Evolutionary conservation across 2,329 filamentous ascomycete species (phyloP).

Genomic region (Trichoderma oligosporum): DNA sequence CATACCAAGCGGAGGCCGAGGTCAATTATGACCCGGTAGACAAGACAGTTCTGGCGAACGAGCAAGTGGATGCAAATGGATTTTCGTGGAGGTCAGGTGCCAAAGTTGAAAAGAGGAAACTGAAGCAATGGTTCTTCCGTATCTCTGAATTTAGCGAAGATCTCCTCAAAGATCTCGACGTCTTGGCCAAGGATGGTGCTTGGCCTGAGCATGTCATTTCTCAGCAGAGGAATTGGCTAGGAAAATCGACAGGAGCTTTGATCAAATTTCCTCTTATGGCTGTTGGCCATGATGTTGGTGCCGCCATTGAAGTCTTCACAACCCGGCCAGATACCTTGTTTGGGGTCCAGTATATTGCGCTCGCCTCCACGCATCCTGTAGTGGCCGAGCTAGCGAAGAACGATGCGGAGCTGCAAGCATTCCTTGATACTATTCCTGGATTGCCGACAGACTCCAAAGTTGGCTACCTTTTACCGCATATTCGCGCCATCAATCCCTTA

Average conservation of each 20-base stretch:
- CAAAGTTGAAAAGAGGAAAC: conserved; percentile 70
- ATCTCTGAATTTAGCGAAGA: conserved; percentile 76
- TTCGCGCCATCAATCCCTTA: conserved; percentile 64
- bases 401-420: conserved; percentile 61
- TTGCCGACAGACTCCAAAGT: conserved; percentile 55
- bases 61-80: conserved; percentile 85
- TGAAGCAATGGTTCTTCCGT: conserved; percentile 87
- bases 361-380: conserved; percentile 69
- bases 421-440: conserved; percentile 60
- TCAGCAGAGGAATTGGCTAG: conserved; percentile 87
- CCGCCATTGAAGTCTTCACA: conserved; percentile 70
- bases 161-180: conserved; percentile 66
- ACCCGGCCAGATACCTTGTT: conserved; percentile 84
- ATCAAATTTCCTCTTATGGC: conserved; percentile 64
- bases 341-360: conserved; percentile 78
- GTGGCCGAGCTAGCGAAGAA: conserved; percentile 57
- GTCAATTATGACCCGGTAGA: conserved; percentile 92
- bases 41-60: conserved; percentile 84
- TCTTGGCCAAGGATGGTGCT: conserved; percentile 56
- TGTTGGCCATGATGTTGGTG: conserved; percentile 38
- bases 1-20: conserved; percentile 76
- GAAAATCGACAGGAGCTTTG: conserved; percentile 68
- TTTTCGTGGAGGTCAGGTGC: conserved; percentile 84
- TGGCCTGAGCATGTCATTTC: conserved; percentile 82
- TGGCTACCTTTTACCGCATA: conserved; percentile 62